phyloP scores from a whole-genome alignment of 306 rosid species.

The Calophaca sinica region DNA sequence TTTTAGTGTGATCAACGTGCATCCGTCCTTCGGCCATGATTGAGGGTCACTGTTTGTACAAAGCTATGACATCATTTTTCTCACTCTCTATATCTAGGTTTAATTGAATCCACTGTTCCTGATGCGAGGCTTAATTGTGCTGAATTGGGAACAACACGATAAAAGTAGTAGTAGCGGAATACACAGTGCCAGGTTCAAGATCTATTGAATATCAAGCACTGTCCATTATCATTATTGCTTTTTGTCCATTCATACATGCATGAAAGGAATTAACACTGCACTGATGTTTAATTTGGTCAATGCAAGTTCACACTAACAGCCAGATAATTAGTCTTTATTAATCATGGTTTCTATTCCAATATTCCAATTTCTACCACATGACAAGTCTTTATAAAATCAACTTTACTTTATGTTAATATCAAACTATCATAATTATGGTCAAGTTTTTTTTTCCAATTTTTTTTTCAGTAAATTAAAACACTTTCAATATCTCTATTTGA shows the following conservation, averaged over 20 bases:
- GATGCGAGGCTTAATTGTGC: not conserved
- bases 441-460: not conserved
- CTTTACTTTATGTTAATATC: not conserved
- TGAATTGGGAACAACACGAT: not conserved
- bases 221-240: slow-evolving; percentile 10
- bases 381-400: not conserved
- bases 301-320: slow-evolving; percentile 26
- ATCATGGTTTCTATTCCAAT: not conserved
- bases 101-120: slow-evolving; percentile 37
- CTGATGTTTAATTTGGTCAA: slow-evolving; percentile 22
- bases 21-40: too few species aligned
- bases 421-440: not conserved
- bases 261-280: slow-evolving; percentile 18
- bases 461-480: not conserved
- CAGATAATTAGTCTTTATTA: not conserved
- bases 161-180: slow-evolving; percentile 16
- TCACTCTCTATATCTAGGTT: slow-evolving; percentile 6
- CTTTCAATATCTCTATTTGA: too few species aligned
- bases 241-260: slow-evolving; percentile 22
- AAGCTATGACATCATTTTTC: slow-evolving; percentile 53
- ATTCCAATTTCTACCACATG: too few species aligned
- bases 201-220: slow-evolving; percentile 21
- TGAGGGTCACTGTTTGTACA: slow-evolving; percentile 1
- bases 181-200: slow-evolving; percentile 12
- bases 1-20: too few species aligned